Evolutionary conservation across 2,329 filamentous ascomycete species (phyloP).

Genomic region (Hymenoscyphus linearis): DNA sequence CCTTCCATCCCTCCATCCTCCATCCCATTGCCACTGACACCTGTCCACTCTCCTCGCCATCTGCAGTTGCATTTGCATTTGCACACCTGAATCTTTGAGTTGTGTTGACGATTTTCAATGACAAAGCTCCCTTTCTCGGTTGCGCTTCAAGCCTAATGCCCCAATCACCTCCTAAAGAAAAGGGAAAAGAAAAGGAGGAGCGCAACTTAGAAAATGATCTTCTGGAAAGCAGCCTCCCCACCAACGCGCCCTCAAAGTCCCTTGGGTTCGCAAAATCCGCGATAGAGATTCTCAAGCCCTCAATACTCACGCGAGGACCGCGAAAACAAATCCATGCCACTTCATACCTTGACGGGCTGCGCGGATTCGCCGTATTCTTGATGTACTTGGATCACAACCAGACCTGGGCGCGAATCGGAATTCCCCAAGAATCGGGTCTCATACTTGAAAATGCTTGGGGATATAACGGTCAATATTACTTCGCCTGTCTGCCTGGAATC

Average conservation of each 20-base stretch:
- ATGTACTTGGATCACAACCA: constrained; percentile 36
- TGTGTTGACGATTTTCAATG: background rate
- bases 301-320: background rate
- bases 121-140: background rate
- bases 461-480: constrained; percentile 19
- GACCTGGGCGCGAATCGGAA: constrained; percentile 9
- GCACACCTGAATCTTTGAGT: background rate
- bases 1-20: background rate
- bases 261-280: background rate
- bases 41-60: too few relatives aligned
- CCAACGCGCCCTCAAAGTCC: background rate
- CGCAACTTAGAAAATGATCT: background rate
- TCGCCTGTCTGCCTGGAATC: constrained; percentile 48
- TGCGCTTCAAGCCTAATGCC: background rate
- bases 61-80: too few relatives aligned
- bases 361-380: constrained; percentile 40
- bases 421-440: background rate
- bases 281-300: background rate
- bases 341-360: constrained; percentile 42
- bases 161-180: background rate
- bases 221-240: background rate
- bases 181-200: background rate
- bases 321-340: constrained; percentile 23
- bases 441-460: constrained; percentile 12
- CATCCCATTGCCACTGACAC: too few relatives aligned